These are phyloP conservation scores for Pseudogymnoascus sp. DNA, from an alignment of 2,329 filamentous ascomycete genomes.

Conservation along the genomic window DNA sequence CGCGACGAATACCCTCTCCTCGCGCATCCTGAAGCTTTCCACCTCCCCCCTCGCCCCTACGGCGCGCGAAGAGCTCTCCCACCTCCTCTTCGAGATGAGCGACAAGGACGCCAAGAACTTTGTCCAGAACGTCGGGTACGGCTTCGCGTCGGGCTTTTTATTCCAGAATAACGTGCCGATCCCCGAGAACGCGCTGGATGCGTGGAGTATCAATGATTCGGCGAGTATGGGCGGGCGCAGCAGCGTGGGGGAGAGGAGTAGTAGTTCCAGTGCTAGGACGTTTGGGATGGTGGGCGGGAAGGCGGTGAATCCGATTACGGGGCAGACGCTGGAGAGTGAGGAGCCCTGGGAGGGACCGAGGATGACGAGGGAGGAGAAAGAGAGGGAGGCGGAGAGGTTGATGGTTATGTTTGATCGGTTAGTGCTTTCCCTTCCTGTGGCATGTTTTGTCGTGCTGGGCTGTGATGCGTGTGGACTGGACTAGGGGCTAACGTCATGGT, in stretches of 20 bases:
- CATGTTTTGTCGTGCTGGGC: too few relatives aligned
- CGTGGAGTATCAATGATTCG: slow-evolving; percentile 32
- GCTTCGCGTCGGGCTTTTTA: slow-evolving; percentile 84
- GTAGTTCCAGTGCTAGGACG: slow-evolving; percentile 26
- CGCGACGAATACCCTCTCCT: slow-evolving; percentile 62
- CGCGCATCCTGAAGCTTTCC: slow-evolving; percentile 68
- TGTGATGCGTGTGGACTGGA: too few relatives aligned
- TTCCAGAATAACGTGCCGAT: slow-evolving; percentile 76
- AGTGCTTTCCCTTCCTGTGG: too few relatives aligned
- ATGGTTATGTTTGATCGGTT: slow-evolving; percentile 29
- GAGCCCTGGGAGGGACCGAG: slow-evolving; percentile 50
- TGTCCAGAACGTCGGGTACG: slow-evolving; percentile 88
- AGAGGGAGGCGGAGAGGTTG: slow-evolving; percentile 52
- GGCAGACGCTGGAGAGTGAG: slow-evolving; percentile 68
- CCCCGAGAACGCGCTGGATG: slow-evolving; percentile 56
- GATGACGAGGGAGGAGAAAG: slow-evolving; percentile 89
- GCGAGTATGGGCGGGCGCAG: slow-evolving; percentile 12
- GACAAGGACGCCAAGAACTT: slow-evolving; percentile 71
- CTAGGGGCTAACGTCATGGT: neutral
- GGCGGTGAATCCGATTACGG: slow-evolving; percentile 75
- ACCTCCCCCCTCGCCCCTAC: slow-evolving; percentile 64
- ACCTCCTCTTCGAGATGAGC: slow-evolving; percentile 80
- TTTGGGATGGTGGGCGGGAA: slow-evolving; percentile 22
- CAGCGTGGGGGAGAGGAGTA: slow-evolving; percentile 24
- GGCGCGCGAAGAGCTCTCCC: slow-evolving; percentile 65